Evolutionary conservation across 805 yeast species (phyloP).

Genomic region (Myxozyma sirexii): DNA sequence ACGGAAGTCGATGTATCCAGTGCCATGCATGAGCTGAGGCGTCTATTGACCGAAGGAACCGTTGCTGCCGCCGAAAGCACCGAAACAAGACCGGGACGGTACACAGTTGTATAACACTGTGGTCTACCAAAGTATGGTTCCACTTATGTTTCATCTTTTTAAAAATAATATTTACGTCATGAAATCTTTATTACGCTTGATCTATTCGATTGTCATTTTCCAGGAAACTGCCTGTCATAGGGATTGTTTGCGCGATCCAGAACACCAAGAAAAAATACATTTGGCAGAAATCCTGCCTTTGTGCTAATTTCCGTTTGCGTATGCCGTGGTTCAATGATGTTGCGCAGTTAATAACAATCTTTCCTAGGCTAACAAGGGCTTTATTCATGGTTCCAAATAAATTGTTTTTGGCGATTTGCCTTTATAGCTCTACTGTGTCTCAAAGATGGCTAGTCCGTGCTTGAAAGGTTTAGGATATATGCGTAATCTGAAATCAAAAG

Average conservation of each 20-base stretch:
- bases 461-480: too few relatives aligned
- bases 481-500: too few relatives aligned
- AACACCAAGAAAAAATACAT: too few relatives aligned
- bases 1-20: slow-evolving; percentile 37
- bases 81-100: slow-evolving; percentile 35
- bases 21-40: slow-evolving; percentile 38
- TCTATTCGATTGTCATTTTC: neutral
- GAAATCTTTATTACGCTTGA: neutral
- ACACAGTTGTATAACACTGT: slow-evolving; percentile 34
- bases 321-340: neutral
- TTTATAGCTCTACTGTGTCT: too few relatives aligned
- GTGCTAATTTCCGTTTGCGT: too few relatives aligned
- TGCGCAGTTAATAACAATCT: slow-evolving; percentile 9
- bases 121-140: neutral
- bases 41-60: slow-evolving; percentile 36
- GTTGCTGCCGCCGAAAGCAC: slow-evolving; percentile 32
- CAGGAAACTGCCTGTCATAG: neutral
- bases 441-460: too few relatives aligned
- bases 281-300: too few relatives aligned
- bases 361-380: slow-evolving; percentile 5
- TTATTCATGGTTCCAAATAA: too few relatives aligned
- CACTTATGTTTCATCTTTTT: neutral
- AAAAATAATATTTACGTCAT: neutral
- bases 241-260: too few relatives aligned
- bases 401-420: too few relatives aligned